These are phyloP conservation scores for Daphne laureola DNA, from an alignment of 441 rosid species.

Conservation along the genomic window DNA sequence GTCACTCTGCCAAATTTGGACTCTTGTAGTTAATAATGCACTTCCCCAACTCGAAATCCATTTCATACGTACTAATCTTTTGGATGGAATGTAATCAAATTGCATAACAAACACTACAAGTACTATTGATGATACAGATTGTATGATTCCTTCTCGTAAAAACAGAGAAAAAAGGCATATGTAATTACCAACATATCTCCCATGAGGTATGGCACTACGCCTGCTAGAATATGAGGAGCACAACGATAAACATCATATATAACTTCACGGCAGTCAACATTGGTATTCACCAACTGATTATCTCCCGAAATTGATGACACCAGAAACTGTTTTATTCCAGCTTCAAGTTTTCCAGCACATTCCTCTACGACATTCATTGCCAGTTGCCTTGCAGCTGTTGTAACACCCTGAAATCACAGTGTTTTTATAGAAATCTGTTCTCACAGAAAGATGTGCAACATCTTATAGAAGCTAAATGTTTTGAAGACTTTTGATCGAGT, in stretches of 20 bases:
- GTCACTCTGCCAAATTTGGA: slow-evolving; percentile 62
- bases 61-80: too few species aligned
- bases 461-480: too few species aligned
- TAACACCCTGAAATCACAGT: slow-evolving; percentile 53
- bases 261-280: slow-evolving; percentile 87
- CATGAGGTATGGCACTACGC: slow-evolving; percentile 88
- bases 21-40: slow-evolving; percentile 17
- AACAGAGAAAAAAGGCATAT: slow-evolving; percentile 11
- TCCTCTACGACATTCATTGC: slow-evolving; percentile 88
- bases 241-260: slow-evolving; percentile 78
- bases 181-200: slow-evolving; percentile 94
- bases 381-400: slow-evolving; percentile 73
- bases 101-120: not conserved
- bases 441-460: slow-evolving; percentile 10
- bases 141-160: slow-evolving; percentile 11
- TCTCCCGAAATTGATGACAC: slow-evolving; percentile 91
- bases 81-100: too few species aligned
- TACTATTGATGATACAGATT: not conserved
- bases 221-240: slow-evolving; percentile 86
- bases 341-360: slow-evolving; percentile 87
- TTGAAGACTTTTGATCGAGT: too few species aligned
- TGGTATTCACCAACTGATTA: slow-evolving; percentile 40
- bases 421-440: slow-evolving; percentile 20
- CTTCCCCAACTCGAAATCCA: not conserved
- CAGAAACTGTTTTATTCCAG: slow-evolving; percentile 83